phyloP scores from a whole-genome alignment of 2,329 filamentous ascomycete genomes.

The Saccharata proteae region DNA sequence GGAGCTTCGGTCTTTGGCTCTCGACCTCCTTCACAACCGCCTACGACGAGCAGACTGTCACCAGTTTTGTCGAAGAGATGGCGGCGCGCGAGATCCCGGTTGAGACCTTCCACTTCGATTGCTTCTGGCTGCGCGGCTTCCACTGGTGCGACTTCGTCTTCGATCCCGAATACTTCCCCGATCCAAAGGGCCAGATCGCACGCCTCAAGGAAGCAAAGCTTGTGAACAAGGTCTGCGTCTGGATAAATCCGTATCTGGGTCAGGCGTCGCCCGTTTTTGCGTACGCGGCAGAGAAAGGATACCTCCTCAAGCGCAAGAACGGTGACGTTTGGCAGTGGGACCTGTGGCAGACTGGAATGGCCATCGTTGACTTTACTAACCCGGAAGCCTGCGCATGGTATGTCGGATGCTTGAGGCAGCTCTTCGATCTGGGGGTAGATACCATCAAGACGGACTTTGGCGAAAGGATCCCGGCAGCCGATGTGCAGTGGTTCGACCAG shows the following conservation, averaged over 20 bases:
- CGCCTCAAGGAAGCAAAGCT: constrained; percentile 52
- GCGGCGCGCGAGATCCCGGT: constrained; percentile 51
- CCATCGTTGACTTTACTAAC: constrained; percentile 62
- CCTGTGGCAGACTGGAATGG: constrained; percentile 68
- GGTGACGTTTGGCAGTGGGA: constrained; percentile 67
- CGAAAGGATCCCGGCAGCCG: constrained; percentile 54
- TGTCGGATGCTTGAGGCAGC: constrained; percentile 44
- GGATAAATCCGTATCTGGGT: constrained; percentile 65
- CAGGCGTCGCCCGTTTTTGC: constrained; percentile 57
- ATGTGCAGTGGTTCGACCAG: constrained; percentile 52
- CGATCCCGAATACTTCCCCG: constrained; percentile 55
- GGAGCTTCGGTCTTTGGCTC: constrained; percentile 68
- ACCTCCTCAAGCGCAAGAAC: constrained; percentile 55
- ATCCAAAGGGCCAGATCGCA: constrained; percentile 51
- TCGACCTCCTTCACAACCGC: constrained; percentile 65
- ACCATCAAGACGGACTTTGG: constrained; percentile 67
- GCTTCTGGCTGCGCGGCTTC: constrained; percentile 67
- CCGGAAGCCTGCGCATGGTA: constrained; percentile 57
- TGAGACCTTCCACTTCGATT: constrained; percentile 65
- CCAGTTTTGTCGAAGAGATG: constrained; percentile 58
- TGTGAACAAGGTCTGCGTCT: constrained; percentile 52
- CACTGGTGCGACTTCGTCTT: constrained; percentile 67
- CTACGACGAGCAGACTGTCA: constrained; percentile 59
- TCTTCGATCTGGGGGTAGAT: constrained; percentile 60
- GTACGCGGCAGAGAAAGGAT: constrained; percentile 52